phyloP scores from a whole-genome alignment of 306 rosid genomes.

The Citrullus amarus region DNA sequence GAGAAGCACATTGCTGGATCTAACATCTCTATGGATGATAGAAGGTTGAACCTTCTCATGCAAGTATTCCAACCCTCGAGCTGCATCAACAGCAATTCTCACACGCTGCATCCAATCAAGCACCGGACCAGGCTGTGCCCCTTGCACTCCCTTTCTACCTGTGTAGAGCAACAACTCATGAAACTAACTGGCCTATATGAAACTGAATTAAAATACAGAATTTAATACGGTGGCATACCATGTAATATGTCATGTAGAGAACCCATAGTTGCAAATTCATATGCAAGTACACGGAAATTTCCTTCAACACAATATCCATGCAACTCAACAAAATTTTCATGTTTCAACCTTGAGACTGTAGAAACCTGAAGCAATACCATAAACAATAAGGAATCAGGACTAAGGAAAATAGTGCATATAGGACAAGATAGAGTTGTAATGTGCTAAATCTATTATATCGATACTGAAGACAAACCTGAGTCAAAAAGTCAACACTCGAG shows the following conservation, averaged over 20 bases:
- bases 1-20: constrained; percentile 69
- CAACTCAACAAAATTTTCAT: constrained; percentile 15
- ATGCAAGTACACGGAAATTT: constrained; percentile 10
- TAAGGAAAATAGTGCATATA: not conserved
- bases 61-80: constrained; percentile 57
- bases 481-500: constrained; percentile 44
- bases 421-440: not conserved
- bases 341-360: constrained; percentile 13
- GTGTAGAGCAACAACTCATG: not conserved
- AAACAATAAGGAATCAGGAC: not conserved
- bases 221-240: not conserved
- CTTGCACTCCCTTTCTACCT: constrained; percentile 77
- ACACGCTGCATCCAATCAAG: constrained; percentile 70
- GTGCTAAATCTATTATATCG: constrained; percentile 1
- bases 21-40: constrained; percentile 54
- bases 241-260: constrained; percentile 15
- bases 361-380: constrained; percentile 10
- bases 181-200: not conserved
- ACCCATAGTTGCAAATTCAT: constrained; percentile 17
- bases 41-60: constrained; percentile 68
- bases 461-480: constrained; percentile 38
- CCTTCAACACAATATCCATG: constrained; percentile 15
- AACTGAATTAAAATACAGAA: not conserved
- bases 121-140: constrained; percentile 68
- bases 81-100: constrained; percentile 58